A percentile compares a stretch with the other conserved stretches of the same genome.
phyloP scores from a whole-genome alignment of 140 eudicot species.

The Cichorium intybus region DNA sequence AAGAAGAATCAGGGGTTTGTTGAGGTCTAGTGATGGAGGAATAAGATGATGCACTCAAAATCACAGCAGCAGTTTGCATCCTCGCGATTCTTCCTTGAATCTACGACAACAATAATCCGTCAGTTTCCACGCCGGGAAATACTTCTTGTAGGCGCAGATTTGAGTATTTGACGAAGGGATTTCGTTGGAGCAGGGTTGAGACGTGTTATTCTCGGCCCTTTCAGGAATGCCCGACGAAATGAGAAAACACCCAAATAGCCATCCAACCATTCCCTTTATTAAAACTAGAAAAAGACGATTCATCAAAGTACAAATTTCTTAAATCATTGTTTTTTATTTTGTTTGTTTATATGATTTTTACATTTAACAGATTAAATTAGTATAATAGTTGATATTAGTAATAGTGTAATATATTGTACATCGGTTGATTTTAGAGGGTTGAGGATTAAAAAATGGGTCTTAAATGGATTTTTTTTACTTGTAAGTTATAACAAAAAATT shows the following conservation, averaged over 20 bases:
- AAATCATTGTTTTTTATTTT: neutral
- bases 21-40: slow-evolving; percentile 23
- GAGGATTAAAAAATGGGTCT: too few relatives aligned
- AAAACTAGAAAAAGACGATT: too few relatives aligned
- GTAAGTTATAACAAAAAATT: too few relatives aligned
- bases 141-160: neutral
- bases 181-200: neutral
- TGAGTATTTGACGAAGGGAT: neutral
- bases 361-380: too few relatives aligned
- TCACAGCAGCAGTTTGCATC: slow-evolving; percentile 41
- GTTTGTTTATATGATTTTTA: neutral
- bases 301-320: too few relatives aligned
- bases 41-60: slow-evolving; percentile 30
- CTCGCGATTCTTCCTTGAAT: neutral
- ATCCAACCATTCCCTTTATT: neutral
- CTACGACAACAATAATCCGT: neutral
- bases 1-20: slow-evolving; percentile 33
- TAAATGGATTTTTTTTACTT: too few relatives aligned
- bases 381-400: too few relatives aligned
- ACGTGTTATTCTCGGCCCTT: neutral
- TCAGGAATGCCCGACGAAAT: neutral
- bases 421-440: too few relatives aligned
- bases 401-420: too few relatives aligned
- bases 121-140: neutral
- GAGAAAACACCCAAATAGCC: neutral